A percentile compares a stretch with the other conserved stretches of the same genome.
These are phyloP conservation scores for Aspergillus quadrilineatus DNA, from an alignment of 2,329 filamentous ascomycete genomes.

Conservation along the genomic window DNA sequence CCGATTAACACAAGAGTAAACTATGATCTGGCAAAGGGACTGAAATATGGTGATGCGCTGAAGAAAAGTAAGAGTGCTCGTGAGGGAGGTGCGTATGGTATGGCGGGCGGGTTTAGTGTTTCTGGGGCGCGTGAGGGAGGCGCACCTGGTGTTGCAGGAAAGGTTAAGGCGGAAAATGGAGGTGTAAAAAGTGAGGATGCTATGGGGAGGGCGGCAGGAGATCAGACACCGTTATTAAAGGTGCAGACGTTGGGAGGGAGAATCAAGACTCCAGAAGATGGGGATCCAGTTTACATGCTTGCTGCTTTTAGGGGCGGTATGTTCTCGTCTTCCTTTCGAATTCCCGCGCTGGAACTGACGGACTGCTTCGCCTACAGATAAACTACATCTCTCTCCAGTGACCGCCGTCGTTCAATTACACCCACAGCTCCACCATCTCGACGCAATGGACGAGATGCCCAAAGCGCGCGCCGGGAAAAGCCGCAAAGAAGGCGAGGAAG, in stretches of 20 bases:
- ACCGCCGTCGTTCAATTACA: conserved; percentile 83
- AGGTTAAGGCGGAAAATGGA: conserved; percentile 32
- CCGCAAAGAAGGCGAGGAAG: conserved; percentile 45
- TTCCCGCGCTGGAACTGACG: background rate
- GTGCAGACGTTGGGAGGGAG: conserved; percentile 85
- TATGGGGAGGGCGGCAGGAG: conserved; percentile 20
- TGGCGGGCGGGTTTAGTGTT: conserved; percentile 69
- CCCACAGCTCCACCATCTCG: conserved; percentile 88
- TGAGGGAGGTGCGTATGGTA: conserved; percentile 66
- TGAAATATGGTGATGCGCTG: conserved; percentile 78
- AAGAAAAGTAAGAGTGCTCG: conserved; percentile 53
- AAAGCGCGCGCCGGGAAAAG: conserved; percentile 35
- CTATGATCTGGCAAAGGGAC: conserved; percentile 81
- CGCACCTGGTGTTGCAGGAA: conserved; percentile 4
- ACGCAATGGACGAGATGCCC: conserved; percentile 71
- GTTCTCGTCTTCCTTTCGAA: conserved; percentile 30
- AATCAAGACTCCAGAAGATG: conserved; percentile 66
- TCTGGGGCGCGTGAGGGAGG: conserved; percentile 10
- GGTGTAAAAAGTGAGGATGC: conserved; percentile 19
- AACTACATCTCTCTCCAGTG: conserved; percentile 82
- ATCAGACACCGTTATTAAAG: conserved; percentile 59
- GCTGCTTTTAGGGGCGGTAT: conserved; percentile 82
- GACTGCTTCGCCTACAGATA: conserved; percentile 53
- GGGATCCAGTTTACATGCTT: conserved; percentile 78
- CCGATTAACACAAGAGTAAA: conserved; percentile 69